Evolutionary conservation across 306 rosid genomes (phyloP), one percentile per base, ranked within the genome.

Genomic region (Casuarina cunninghamiana): DNA sequence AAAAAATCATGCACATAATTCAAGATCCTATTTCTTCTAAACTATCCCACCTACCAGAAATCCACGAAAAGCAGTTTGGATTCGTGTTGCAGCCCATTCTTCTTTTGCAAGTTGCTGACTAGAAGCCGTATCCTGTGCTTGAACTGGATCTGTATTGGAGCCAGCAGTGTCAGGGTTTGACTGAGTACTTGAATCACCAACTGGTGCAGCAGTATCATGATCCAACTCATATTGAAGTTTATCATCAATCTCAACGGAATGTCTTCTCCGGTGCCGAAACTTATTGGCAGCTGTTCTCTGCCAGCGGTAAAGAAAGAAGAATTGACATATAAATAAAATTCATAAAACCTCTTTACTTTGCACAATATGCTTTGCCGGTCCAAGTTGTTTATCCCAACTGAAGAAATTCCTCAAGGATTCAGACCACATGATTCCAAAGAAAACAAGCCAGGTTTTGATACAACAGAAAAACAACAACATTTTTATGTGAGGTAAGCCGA

Each of bases 21-120:
- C 16, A 65, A 65, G 70, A 5, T 65, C 70, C 9, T 39, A 65
- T 65, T 63, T 38, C 48, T 38, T 46, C 21, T 9, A 38, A n/a
- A 65, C 70, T 17, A 16, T 45, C 45, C 45, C 6, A 39, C 45
- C 21, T 9, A 65, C 97, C 97, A 94, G 87, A 84, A 94, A 94
- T 75, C 94, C 96, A 42, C 98, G 93, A 77, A 93, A 93, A 37
- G 93, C 87, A 26, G 98, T 93, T 79, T 93, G 98, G 84, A 93
- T 88, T 65, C 83, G 70, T 39, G 84, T 88, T 49, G 98, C 95
- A 57, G 97, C 98, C 87, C 83, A 83, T 84, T 91, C 91, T 74
- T 87, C 94, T 61, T 77, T 76, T 55, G 73, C 74, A 78, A 79
- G 84, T 73, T 86, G 83, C 77, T 81, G 89, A 77, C 50, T 77